Evolutionary conservation across 257 asterid genomes (phyloP).

Genomic region (Galeopsis tetrahit): DNA sequence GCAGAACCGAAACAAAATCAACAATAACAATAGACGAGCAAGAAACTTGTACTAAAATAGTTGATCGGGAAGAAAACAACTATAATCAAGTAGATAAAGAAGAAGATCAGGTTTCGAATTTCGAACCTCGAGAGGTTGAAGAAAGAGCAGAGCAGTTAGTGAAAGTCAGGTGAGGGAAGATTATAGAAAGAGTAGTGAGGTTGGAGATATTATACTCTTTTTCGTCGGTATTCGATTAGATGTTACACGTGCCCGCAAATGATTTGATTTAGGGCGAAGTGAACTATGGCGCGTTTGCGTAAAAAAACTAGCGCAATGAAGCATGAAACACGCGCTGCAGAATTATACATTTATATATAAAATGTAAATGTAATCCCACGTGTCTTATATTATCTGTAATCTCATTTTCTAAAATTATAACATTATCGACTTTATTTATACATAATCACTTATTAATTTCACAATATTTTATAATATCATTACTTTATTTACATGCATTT

Average conservation of each 20-base stretch:
- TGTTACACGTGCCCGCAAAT: not conserved
- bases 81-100: constrained; percentile 19
- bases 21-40: constrained; percentile 26
- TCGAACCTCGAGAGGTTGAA: constrained; percentile 36
- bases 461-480: too few species aligned
- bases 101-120: constrained; percentile 13
- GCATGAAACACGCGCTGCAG: constrained; percentile 20
- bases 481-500: too few species aligned
- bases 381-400: too few species aligned
- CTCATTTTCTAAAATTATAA: too few species aligned
- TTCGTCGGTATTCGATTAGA: not conserved
- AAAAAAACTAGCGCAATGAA: not conserved
- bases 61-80: not conserved
- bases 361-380: too few species aligned
- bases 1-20: not conserved
- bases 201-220: constrained; percentile 24
- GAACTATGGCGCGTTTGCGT: constrained; percentile 21
- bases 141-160: constrained; percentile 30
- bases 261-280: constrained; percentile 23
- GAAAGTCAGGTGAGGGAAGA: constrained; percentile 20
- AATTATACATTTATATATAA: too few species aligned
- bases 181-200: not conserved
- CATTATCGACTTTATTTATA: too few species aligned
- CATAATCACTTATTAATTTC: too few species aligned
- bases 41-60: constrained; percentile 15